phyloP scores from a whole-genome alignment of 768 basidiomycete genomes.

The Sistotremastrum niveocremeum region DNA sequence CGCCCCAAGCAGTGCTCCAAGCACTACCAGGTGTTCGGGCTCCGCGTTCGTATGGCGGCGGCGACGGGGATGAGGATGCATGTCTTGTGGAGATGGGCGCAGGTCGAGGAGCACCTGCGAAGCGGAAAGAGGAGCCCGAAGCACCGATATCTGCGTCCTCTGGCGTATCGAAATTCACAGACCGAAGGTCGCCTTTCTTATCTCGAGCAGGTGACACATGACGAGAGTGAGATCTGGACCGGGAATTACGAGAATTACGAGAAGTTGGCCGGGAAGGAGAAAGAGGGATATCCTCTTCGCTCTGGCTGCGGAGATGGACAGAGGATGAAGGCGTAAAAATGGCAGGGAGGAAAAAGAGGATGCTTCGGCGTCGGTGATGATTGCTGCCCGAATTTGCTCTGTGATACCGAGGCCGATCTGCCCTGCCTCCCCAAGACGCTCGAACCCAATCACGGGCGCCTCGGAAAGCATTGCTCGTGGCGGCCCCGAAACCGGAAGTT shows the following conservation, averaged over 20 bases:
- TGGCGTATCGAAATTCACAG: no score
- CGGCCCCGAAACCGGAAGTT: constrained; percentile 21
- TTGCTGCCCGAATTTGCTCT: constrained; percentile 27
- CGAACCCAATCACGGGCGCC: constrained; percentile 42
- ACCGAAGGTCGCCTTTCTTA: no score
- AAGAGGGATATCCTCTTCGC: not conserved
- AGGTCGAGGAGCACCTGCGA: no score
- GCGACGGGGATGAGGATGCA: not conserved
- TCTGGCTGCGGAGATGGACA: constrained; percentile 19
- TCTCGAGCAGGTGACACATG: constrained; percentile 14
- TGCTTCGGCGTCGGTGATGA: constrained; percentile 35
- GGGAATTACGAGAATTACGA: not conserved
- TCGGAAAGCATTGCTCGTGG: constrained; percentile 32
- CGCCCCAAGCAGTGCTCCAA: not conserved
- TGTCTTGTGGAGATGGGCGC: no score
- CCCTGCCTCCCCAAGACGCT: constrained; percentile 29
- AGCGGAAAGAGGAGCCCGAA: no score
- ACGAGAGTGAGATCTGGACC: not conserved
- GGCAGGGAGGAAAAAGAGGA: constrained; percentile 73
- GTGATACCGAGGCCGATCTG: constrained; percentile 29
- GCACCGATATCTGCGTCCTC: no score
- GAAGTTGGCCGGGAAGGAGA: constrained; percentile 3
- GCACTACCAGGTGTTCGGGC: not conserved
- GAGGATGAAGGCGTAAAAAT: constrained; percentile 43
- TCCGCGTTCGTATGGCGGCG: not conserved